These are phyloP conservation scores for Alloteropsis semialata DNA, from an alignment of 176 grass and related monocot genomes.

Conservation along the genomic window DNA sequence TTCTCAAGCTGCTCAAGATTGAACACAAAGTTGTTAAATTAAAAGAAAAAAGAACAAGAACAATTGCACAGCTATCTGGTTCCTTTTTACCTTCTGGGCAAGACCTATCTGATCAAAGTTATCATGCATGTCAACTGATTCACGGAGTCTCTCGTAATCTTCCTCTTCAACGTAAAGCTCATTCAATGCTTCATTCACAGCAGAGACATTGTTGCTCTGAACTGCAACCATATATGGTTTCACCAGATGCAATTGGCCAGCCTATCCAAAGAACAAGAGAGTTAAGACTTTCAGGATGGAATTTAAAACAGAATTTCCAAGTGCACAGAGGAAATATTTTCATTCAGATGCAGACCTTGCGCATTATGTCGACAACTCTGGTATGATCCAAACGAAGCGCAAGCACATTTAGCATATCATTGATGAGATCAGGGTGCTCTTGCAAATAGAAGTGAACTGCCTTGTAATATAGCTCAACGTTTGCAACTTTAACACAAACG, in stretches of 20 bases:
- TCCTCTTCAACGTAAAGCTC: conserved; percentile 96
- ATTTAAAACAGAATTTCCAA: background rate
- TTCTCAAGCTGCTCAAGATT: conserved; percentile 96
- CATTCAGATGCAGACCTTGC: conserved; percentile 61
- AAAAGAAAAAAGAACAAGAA: no score
- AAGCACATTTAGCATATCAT: conserved; percentile 91
- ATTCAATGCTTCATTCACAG: conserved; percentile 97
- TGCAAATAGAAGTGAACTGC: conserved; percentile 97
- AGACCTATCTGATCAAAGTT: conserved; percentile 99
- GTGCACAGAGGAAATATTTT: background rate
- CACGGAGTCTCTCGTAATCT: conserved; percentile 87
- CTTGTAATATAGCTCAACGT: conserved; percentile 96
- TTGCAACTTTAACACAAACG: conserved; percentile 90
- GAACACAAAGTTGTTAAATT: no score
- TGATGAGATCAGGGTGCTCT: conserved; percentile 97
- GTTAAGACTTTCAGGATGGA: conserved; percentile 10
- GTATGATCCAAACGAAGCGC: conserved; percentile 92
- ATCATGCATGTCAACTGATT: conserved; percentile 97
- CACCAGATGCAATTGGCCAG: conserved; percentile 88
- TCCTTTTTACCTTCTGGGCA: conserved; percentile 77
- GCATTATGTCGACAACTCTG: conserved; percentile 92
- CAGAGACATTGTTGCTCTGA: conserved; percentile 95
- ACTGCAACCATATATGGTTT: conserved; percentile 99
- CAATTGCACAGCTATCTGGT: background rate
- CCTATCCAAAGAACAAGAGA: conserved; percentile 48